phyloP scores from a whole-genome alignment of 2,329 filamentous ascomycete species.

The Penicillium sp. region DNA sequence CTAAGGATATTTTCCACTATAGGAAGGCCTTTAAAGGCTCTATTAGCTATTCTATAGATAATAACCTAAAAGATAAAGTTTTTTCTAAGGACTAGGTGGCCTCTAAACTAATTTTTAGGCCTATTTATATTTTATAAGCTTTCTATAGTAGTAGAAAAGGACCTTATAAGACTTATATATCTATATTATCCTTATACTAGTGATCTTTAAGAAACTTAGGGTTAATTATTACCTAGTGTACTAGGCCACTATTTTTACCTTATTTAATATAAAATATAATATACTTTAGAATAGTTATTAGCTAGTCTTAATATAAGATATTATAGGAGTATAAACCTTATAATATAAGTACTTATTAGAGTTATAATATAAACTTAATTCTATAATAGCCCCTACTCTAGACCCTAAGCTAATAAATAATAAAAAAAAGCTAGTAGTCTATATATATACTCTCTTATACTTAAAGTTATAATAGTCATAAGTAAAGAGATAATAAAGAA shows the following conservation, averaged over 20 bases:
- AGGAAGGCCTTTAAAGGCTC: constrained; percentile 18
- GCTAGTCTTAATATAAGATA: neutral
- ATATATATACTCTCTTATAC: constrained; percentile 1
- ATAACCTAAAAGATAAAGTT: constrained; percentile 26
- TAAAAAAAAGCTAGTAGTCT: neutral
- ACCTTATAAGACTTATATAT: neutral
- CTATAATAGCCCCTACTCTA: constrained; percentile 7
- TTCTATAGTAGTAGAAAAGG: too few species aligned
- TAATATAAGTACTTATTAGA: constrained; percentile 22
- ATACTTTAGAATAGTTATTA: constrained; percentile 10
- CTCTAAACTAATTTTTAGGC: constrained; percentile 20
- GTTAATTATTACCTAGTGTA: constrained; percentile 17
- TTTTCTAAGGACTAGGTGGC: constrained; percentile 15
- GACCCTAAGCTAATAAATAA: constrained; percentile 4
- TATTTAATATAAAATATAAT: constrained; percentile 17
- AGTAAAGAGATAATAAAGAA: constrained; percentile 9
- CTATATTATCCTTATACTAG: constrained; percentile 5
- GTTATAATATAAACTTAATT: constrained; percentile 17
- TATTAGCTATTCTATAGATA: constrained; percentile 15
- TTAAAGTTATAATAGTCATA: constrained; percentile 9
- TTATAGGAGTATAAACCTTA: constrained; percentile 6
- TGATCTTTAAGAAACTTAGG: constrained; percentile 21
- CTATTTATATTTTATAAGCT: neutral
- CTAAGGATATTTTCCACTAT: constrained; percentile 16
- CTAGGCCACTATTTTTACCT: constrained; percentile 5